phyloP scores from a whole-genome alignment of 345 rosid species.

The Bretschneidera sinensis region DNA sequence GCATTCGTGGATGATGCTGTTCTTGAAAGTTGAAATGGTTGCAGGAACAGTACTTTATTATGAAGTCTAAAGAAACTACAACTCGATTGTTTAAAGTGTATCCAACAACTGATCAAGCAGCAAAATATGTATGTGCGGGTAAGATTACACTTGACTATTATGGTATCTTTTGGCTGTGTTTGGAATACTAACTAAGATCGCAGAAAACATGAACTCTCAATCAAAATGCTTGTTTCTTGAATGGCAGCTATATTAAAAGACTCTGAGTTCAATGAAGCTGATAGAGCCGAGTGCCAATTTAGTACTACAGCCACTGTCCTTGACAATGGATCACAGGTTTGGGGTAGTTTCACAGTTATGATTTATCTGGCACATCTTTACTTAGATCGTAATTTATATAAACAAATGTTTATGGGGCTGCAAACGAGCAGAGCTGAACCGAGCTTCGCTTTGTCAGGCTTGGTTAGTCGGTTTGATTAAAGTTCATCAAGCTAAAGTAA shows the following conservation, averaged over 20 bases:
- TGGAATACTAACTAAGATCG: slow-evolving; percentile 1
- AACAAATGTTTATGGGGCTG: too few relatives aligned
- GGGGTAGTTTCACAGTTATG: slow-evolving; percentile 1
- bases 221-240: slow-evolving; percentile 11
- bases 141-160: slow-evolving; percentile 7
- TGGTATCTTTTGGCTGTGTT: neutral
- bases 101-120: slow-evolving; percentile 82
- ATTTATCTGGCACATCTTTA: slow-evolving; percentile 1
- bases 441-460: too few relatives aligned
- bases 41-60: slow-evolving; percentile 89
- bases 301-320: slow-evolving; percentile 74
- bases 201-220: slow-evolving; percentile 5
- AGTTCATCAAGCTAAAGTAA: too few relatives aligned
- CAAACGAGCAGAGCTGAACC: too few relatives aligned
- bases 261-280: slow-evolving; percentile 76
- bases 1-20: slow-evolving; percentile 8
- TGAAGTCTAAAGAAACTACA: slow-evolving; percentile 62
- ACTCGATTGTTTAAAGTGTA: slow-evolving; percentile 68
- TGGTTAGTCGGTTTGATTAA: too few relatives aligned
- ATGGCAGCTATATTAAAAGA: slow-evolving; percentile 82
- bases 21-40: slow-evolving; percentile 16
- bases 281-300: slow-evolving; percentile 88
- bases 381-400: too few relatives aligned
- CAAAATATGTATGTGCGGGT: slow-evolving; percentile 71
- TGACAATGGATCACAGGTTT: slow-evolving; percentile 88